Conservation (phyloP, 257 asterid genomes). For the Lycium barbarum region DNA sequence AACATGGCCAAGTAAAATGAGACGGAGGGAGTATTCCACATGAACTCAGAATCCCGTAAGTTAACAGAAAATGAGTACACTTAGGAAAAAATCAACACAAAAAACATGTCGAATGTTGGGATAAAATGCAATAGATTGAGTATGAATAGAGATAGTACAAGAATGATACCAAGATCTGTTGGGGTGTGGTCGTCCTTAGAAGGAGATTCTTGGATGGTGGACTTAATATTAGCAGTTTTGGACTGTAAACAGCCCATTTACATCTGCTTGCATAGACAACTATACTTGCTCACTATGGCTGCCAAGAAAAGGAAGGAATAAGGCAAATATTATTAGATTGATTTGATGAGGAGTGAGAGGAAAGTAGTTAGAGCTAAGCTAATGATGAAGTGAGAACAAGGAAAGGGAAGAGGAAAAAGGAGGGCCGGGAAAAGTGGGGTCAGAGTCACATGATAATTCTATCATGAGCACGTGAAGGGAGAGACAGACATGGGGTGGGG, state of each 20-base stretch:
- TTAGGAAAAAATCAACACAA: no score
- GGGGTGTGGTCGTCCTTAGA: conserved; percentile 61
- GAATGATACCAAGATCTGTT: conserved; percentile 81
- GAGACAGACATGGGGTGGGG: background rate
- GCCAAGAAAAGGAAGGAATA: background rate
- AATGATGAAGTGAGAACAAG: background rate
- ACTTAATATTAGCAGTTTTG: conserved; percentile 91
- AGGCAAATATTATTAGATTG: background rate
- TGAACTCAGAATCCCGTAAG: no score
- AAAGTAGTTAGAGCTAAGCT: background rate
- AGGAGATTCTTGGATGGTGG: conserved; percentile 80
- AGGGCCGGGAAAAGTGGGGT: background rate
- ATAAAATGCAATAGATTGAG: background rate
- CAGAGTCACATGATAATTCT: background rate
- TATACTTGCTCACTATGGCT: background rate
- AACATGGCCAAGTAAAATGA: no score
- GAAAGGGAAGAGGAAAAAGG: background rate
- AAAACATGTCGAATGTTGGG: no score
- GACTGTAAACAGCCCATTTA: conserved; percentile 98
- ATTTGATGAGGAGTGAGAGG: background rate
- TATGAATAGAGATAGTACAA: background rate
- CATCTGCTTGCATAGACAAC: conserved; percentile 55
- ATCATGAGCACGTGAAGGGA: background rate
- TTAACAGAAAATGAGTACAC: no score
- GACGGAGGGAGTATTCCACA: no score